Percentiles rank a stretch among this genome's conserved stretches.
Conservation (phyloP, 768 basidiomycete species). For the Psilocybe sp. region DNA sequence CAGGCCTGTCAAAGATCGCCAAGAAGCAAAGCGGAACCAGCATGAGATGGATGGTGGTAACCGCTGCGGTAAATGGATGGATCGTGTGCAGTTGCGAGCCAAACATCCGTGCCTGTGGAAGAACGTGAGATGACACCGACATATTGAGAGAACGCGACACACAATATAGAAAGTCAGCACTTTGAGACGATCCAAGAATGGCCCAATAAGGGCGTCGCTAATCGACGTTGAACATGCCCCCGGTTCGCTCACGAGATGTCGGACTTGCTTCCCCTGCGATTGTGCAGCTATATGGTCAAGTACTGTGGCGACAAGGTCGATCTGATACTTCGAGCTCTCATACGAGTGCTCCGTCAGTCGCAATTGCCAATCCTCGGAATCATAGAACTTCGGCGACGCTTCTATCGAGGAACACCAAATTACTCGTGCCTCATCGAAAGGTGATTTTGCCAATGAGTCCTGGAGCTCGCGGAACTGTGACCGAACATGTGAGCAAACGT, state of each 20-base stretch:
- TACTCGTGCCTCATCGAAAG: slow-evolving; percentile 50
- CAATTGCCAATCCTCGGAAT: slow-evolving; percentile 72
- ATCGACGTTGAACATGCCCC: slow-evolving; percentile 70
- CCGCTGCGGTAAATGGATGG: slow-evolving; percentile 57
- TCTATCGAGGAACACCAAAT: slow-evolving; percentile 81
- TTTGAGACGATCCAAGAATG: slow-evolving; percentile 47
- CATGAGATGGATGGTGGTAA: slow-evolving; percentile 63
- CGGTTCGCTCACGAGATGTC: slow-evolving; percentile 68
- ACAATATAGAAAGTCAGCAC: slow-evolving; percentile 62
- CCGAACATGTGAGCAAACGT: background rate
- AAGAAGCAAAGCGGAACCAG: slow-evolving; percentile 52
- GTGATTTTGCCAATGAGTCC: slow-evolving; percentile 45
- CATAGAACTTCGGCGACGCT: slow-evolving; percentile 50
- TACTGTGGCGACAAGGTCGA: slow-evolving; percentile 58
- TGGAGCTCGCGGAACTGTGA: slow-evolving; percentile 63
- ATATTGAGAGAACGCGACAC: slow-evolving; percentile 21
- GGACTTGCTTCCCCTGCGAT: slow-evolving; percentile 26
- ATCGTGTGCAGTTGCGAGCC: slow-evolving; percentile 72
- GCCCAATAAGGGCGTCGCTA: slow-evolving; percentile 40
- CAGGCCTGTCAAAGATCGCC: slow-evolving; percentile 24
- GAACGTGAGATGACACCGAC: slow-evolving; percentile 2
- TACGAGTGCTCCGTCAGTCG: slow-evolving; percentile 61
- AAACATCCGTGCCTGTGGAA: slow-evolving; percentile 58
- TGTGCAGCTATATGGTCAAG: slow-evolving; percentile 47
- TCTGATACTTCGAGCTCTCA: slow-evolving; percentile 73